These are phyloP conservation scores for Sergeia podlipaevii DNA, from an alignment of 208 protist species.

Conservation along the genomic window DNA sequence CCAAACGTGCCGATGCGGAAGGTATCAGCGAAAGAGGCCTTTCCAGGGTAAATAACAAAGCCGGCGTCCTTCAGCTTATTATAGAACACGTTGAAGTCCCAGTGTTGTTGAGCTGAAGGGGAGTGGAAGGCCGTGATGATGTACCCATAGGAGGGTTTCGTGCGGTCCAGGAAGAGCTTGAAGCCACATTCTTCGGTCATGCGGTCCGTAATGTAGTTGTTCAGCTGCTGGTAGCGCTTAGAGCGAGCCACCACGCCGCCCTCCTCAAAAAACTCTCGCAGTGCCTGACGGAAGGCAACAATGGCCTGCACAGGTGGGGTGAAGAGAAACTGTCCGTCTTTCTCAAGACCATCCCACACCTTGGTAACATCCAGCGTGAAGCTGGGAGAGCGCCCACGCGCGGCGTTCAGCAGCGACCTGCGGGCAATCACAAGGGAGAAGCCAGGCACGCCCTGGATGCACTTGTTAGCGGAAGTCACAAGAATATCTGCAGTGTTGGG, in stretches of 20 bases:
- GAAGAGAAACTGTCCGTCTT: slow-evolving; percentile 36
- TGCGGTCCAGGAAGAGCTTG: slow-evolving; percentile 32
- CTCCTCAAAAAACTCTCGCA: slow-evolving; percentile 40
- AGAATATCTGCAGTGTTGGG: slow-evolving; percentile 43
- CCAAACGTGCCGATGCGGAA: slow-evolving; percentile 72
- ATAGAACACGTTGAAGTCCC: slow-evolving; percentile 57
- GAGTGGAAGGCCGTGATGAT: slow-evolving; percentile 56
- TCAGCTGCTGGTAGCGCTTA: slow-evolving; percentile 34
- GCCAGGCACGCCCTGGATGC: slow-evolving; percentile 63
- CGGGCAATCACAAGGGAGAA: slow-evolving; percentile 43
- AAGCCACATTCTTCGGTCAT: slow-evolving; percentile 41
- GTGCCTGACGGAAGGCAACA: slow-evolving; percentile 43
- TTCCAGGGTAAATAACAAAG: slow-evolving; percentile 63
- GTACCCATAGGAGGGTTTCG: slow-evolving; percentile 35
- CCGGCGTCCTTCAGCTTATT: slow-evolving; percentile 30
- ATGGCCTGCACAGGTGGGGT: slow-evolving; percentile 64
- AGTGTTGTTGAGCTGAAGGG: slow-evolving; percentile 25
- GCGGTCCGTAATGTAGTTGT: slow-evolving; percentile 30
- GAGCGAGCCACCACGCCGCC: slow-evolving; percentile 34
- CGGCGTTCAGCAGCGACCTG: slow-evolving; percentile 14
- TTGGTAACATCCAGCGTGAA: slow-evolving; percentile 47
- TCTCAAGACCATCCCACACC: slow-evolving; percentile 40
- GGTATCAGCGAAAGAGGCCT: slow-evolving; percentile 47
- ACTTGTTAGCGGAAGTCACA: slow-evolving; percentile 62
- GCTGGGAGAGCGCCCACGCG: slow-evolving; percentile 28